phyloP scores from a whole-genome alignment of 1,284 basidiomycete genomes.

The Cystobasidiaceae sp. region DNA sequence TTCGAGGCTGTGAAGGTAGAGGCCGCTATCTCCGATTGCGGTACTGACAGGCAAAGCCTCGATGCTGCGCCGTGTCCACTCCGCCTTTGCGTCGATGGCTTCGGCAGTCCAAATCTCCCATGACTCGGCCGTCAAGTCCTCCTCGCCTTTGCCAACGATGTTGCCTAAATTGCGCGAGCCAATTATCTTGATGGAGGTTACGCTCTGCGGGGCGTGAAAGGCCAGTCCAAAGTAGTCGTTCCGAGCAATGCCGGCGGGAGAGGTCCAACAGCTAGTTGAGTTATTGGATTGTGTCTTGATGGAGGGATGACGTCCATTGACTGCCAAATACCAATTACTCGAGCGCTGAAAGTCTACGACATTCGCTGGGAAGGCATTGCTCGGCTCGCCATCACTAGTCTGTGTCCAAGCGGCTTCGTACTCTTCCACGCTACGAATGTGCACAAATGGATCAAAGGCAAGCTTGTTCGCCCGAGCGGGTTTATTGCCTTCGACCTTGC shows the following conservation, averaged over 20 bases:
- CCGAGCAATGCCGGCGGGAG: background rate
- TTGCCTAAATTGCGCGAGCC: constrained; percentile 36
- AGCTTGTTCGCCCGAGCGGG: too few relatives aligned
- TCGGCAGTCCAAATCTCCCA: constrained; percentile 35
- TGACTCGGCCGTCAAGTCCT: constrained; percentile 31
- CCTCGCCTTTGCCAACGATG: constrained; percentile 35
- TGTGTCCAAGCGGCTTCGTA: constrained; percentile 32
- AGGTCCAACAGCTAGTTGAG: constrained; percentile 18
- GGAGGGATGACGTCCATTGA: constrained; percentile 34
- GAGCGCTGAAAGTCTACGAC: constrained; percentile 32
- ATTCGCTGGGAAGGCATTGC: background rate
- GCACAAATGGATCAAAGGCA: constrained; percentile 31
- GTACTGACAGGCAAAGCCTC: background rate
- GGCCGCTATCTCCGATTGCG: background rate
- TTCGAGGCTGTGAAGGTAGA: constrained; percentile 5
- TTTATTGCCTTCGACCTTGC: too few relatives aligned
- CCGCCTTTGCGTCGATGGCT: constrained; percentile 6
- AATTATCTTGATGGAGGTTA: constrained; percentile 24
- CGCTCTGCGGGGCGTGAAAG: constrained; percentile 22
- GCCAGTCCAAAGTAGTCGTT: constrained; percentile 36
- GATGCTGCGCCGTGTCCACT: constrained; percentile 31
- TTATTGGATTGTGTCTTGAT: constrained; percentile 12
- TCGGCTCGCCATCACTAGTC: background rate
- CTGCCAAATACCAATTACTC: constrained; percentile 38
- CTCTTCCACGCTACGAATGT: constrained; percentile 19